Base-by-base conservation (phyloP, 2,329 filamentous ascomycete species). In the Paracamarosporium sp. region DNA sequence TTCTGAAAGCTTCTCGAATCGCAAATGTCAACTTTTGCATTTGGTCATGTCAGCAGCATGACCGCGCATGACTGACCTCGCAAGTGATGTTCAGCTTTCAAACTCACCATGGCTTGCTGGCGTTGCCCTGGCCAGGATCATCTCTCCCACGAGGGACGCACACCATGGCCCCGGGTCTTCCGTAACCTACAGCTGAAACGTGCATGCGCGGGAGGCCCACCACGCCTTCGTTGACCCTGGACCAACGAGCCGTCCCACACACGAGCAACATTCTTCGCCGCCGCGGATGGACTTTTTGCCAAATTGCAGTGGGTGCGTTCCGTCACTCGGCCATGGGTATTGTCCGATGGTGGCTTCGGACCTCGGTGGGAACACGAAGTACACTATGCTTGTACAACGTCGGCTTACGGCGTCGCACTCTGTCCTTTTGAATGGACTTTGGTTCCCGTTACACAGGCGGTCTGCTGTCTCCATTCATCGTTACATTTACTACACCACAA, bases 401-500 rank as follows among this genome's bases (percentile, higher is more conserved):
- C 36, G 59, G 52, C 63, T 57, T 66, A 58, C 63, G 53, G 58
- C 22, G 55, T 44, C 59, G 57, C 56, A 57, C 44, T 56, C 51
- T 41, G 50, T 58, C 47, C 55, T 64, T 50, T 60, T 62, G 24
- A 64, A 63, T 63, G 59, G 61, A 60, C 50, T 51, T 60, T 50
- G 55, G 52, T 31, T 33, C 47, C 45, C 45, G 72, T 74, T 57
- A 30, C 62, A 74, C 73, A 70, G 25, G 55, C 59, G 55, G 62
- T 61, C 57, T 68, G 56, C 61, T 55, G 67, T 69, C 67, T 61
- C 68, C 62, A 65, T 68, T 59, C 53, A 61, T 70, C 56, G 72
- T 74, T 72, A 71, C 71, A 73, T 72, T 53, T 61, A 64, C 69
- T 74, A 70, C 69, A 60, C 73, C 68, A 59, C 60, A 72, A 68